phyloP scores from a whole-genome alignment of 2,329 filamentous ascomycete species.

The Tolypocladium tropicale region DNA sequence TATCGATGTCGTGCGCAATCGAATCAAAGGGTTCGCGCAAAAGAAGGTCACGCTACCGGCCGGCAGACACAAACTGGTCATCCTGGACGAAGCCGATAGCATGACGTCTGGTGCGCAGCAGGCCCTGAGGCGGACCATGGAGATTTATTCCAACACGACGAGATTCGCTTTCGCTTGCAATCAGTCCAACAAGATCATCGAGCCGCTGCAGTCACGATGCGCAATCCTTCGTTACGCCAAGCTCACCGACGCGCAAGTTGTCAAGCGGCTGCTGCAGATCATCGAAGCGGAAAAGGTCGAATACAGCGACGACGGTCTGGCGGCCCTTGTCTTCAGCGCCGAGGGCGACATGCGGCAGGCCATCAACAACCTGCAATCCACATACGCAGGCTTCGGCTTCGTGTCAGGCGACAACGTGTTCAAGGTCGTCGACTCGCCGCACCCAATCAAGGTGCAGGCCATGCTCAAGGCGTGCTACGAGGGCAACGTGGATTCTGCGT shows the following conservation, averaged over 20 bases:
- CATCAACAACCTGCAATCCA: conserved; percentile 96
- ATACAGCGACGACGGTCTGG: conserved; percentile 86
- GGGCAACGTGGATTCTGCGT: conserved; percentile 75
- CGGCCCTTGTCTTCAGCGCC: conserved; percentile 92
- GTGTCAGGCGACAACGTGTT: conserved; percentile 98
- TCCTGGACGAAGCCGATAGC: conserved; percentile 94
- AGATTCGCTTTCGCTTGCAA: conserved; percentile 98
- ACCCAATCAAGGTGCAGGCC: conserved; percentile 95
- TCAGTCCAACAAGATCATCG: conserved; percentile 98
- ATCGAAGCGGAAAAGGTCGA: conserved; percentile 86
- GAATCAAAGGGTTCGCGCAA: conserved; percentile 97
- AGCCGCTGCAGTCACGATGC: conserved; percentile 93
- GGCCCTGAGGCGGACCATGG: conserved; percentile 91
- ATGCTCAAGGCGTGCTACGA: conserved; percentile 98
- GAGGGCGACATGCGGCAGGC: conserved; percentile 99
- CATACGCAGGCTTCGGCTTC: conserved; percentile 85
- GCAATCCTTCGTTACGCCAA: conserved; percentile 91
- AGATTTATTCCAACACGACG: conserved; percentile 95
- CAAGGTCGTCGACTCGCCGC: conserved; percentile 90
- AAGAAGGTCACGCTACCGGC: conserved; percentile 94
- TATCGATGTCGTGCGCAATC: conserved; percentile 93
- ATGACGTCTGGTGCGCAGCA: conserved; percentile 98
- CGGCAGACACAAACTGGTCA: conserved; percentile 90
- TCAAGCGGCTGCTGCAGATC: conserved; percentile 83
- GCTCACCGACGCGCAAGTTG: conserved; percentile 84